Percentiles rank a stretch among this genome's conserved stretches.
These are phyloP conservation scores for Ophiostoma fasciatum DNA, from an alignment of 2,329 filamentous ascomycete species.

Conservation along the genomic window DNA sequence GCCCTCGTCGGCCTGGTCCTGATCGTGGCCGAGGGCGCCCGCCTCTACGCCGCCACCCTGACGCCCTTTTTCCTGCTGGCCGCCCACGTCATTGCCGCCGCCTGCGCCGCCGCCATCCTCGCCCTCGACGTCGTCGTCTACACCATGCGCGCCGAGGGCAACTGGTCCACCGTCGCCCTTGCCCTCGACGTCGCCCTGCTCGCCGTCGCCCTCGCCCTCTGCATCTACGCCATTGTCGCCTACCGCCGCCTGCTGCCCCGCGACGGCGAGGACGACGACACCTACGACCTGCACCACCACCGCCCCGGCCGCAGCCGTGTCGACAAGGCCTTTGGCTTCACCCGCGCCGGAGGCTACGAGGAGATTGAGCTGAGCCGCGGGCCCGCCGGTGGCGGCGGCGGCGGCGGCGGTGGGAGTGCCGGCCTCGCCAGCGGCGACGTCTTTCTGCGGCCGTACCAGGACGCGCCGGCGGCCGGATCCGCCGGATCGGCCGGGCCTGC, in stretches of 20 bases:
- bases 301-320: too few species aligned
- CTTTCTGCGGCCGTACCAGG: constrained; percentile 9
- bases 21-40: constrained; percentile 27
- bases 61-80: constrained; percentile 41
- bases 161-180: constrained; percentile 34
- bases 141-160: constrained; percentile 25
- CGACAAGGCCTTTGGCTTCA: constrained; percentile 33
- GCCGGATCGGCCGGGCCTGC: too few species aligned
- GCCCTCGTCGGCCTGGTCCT: constrained; percentile 30
- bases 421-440: constrained; percentile 8
- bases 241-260: constrained; percentile 30
- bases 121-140: constrained; percentile 38
- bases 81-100: constrained; percentile 34
- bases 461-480: neutral
- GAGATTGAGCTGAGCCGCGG: constrained; percentile 16
- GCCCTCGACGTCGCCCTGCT: constrained; percentile 32
- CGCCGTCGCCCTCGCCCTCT: constrained; percentile 27
- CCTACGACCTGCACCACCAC: constrained; percentile 36
- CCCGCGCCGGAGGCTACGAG: constrained; percentile 16
- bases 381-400: neutral
- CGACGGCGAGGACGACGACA: constrained; percentile 21
- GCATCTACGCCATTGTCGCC: constrained; percentile 30
- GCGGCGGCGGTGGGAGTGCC: constrained; percentile 8
- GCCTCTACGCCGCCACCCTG: constrained; percentile 29
- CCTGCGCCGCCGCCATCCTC: constrained; percentile 30